Percentiles rank a stretch among this genome's conserved stretches.
Evolutionary conservation across 192 early-diverging fungal species (phyloP).

Genomic region (Coemansia sp.): DNA sequence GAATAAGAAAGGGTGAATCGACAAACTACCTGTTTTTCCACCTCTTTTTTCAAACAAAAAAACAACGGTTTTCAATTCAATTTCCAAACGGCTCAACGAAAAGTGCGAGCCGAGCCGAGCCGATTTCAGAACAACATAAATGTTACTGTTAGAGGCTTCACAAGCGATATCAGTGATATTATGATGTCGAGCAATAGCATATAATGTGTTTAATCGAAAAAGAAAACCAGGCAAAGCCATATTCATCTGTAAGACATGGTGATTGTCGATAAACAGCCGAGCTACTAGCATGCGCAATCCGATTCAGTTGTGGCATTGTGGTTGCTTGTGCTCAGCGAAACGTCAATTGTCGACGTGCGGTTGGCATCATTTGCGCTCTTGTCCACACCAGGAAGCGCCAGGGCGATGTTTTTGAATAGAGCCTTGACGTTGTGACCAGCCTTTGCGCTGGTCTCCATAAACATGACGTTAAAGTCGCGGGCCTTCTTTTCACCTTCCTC

Average conservation of each 20-base stretch:
- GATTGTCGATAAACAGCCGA: too few species aligned
- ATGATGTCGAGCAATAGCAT: too few species aligned
- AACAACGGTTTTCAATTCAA: too few species aligned
- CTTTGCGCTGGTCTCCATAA: conserved; percentile 99
- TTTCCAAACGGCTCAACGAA: too few species aligned
- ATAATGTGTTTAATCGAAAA: too few species aligned
- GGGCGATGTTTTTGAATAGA: conserved; percentile 95
- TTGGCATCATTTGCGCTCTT: conserved; percentile 59
- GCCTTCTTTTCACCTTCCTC: conserved; percentile 98
- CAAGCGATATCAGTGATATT: too few species aligned
- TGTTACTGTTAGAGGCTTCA: too few species aligned
- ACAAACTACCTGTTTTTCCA: not conserved
- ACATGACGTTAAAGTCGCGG: conserved; percentile 95
- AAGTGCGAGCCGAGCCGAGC: too few species aligned
- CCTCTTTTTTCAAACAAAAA: not conserved
- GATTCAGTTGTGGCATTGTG: conserved; percentile 51
- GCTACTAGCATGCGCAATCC: conserved; percentile 60
- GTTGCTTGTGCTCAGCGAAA: conserved; percentile 54
- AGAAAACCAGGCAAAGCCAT: too few species aligned
- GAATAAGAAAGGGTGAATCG: conserved; percentile 31
- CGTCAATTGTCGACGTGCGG: conserved; percentile 56
- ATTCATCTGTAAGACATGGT: too few species aligned
- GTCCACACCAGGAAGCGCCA: conserved; percentile 78
- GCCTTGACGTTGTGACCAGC: conserved; percentile 99
- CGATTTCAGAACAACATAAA: too few species aligned